Evolutionary conservation across 2,329 filamentous ascomycete genomes (phyloP), one percentile per base, ranked within the genome.

Genomic region (Colletotrichum agaves): DNA sequence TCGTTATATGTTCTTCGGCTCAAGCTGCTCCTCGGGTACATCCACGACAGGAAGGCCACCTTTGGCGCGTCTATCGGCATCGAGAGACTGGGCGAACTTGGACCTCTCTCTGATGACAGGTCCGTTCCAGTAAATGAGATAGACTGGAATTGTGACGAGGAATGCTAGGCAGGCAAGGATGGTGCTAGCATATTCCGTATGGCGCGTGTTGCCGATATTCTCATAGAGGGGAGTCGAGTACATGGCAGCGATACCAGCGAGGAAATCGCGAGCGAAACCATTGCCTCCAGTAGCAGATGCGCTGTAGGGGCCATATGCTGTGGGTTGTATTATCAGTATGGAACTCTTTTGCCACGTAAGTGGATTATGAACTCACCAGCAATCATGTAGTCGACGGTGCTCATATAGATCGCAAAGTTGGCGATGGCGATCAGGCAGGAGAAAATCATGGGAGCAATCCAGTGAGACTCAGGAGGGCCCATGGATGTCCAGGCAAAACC

Each of bases 371-470:
- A 50, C 57, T 21, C 31, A 61, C 57, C 58, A 7, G 65, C 88
- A 64, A 90, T 87, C 84, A 90, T 89, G 75, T 90, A 90, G 73
- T 90, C 88, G 71, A 91, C 89, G 2, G 87, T 89, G 7, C 88
- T 85, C 84, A 90, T 89, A 76, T 91, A 90, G 57, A 90, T 89
- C 15, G 80, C 78, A 67, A 84, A 86, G 72, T 91, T 91, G 43
- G 89, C 88, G 53, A 91, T 85, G 27, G 88, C 89, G 41, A 91
- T 86, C 39, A 90, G 78, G 5, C 82, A 78, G 3, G 85, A 83
- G 72, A 88, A 90, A 50, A 90, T 78, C 82, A 90, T 86, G 1
- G 87, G 84, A 0, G 81, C 85, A 37, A 90, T 88, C 89, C 89
- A 91, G 69, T 85, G 88, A 11, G 86, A 79, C 0, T 80, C 77